These are phyloP conservation scores for Erodium trifolium DNA, from an alignment of 441 rosid species.

Conservation along the genomic window DNA sequence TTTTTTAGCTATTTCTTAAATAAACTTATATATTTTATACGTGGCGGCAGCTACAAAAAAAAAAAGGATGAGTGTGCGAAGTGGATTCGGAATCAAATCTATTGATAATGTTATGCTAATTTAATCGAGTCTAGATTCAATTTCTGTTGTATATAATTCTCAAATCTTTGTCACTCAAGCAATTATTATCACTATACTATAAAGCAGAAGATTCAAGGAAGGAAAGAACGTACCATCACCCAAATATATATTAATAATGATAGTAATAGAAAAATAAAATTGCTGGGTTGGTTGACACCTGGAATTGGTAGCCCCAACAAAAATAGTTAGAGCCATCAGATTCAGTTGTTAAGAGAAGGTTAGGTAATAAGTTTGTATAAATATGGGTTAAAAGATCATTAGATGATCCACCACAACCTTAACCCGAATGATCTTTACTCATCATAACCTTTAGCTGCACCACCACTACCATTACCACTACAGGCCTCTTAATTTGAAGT, in stretches of 20 bases:
- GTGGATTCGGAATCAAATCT: not conserved
- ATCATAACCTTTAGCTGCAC: not conserved
- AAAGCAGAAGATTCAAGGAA: not conserved
- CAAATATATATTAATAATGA: not conserved
- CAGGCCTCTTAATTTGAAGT: not conserved
- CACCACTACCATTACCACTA: not conserved
- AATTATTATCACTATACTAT: not conserved
- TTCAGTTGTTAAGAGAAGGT: not conserved
- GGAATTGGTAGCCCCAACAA: not conserved
- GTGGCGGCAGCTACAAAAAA: not conserved
- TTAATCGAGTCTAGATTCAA: too few relatives aligned
- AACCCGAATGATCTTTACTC: not conserved
- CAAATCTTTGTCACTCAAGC: not conserved
- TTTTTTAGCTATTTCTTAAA: not conserved
- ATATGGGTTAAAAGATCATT: constrained; percentile 1
- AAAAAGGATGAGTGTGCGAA: not conserved
- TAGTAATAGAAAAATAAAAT: not conserved
- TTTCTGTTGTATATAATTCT: too few relatives aligned
- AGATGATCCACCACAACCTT: not conserved
- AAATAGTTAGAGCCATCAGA: too few relatives aligned
- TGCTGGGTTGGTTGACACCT: not conserved
- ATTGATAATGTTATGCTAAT: too few relatives aligned
- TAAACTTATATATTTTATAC: too few relatives aligned
- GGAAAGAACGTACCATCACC: not conserved
- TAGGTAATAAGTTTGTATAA: not conserved